phyloP scores from a whole-genome alignment of 176 grass and related monocot genomes.

The Oryza punctata region DNA sequence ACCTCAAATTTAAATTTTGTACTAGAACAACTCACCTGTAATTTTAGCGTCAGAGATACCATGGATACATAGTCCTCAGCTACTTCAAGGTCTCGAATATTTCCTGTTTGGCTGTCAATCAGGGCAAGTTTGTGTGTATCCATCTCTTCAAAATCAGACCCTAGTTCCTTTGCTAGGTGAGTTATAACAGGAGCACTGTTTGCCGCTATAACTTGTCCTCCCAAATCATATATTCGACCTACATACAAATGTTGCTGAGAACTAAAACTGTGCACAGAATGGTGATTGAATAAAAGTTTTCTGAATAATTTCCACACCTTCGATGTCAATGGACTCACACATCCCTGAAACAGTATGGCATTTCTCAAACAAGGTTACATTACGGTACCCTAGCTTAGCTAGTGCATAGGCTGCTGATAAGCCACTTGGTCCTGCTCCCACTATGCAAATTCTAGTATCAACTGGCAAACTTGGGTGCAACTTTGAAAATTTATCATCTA shows the following conservation, averaged over 20 bases:
- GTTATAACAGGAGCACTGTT: constrained; percentile 79
- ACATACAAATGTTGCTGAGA: constrained; percentile 19
- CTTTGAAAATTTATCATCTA: constrained; percentile 61
- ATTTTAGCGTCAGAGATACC: constrained; percentile 62
- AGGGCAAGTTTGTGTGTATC: constrained; percentile 75
- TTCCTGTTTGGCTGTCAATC: constrained; percentile 64
- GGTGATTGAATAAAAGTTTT: neutral
- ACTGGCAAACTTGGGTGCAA: constrained; percentile 64
- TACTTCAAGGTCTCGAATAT: constrained; percentile 65
- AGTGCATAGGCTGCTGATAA: constrained; percentile 68
- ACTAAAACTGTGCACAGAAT: constrained; percentile 6
- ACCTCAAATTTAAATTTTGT: constrained; percentile 22
- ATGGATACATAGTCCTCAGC: constrained; percentile 78
- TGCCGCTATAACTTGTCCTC: constrained; percentile 84
- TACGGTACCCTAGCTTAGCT: constrained; percentile 68
- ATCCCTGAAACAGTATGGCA: constrained; percentile 63
- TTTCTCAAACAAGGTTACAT: constrained; percentile 74
- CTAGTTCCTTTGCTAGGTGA: constrained; percentile 73
- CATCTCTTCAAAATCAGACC: constrained; percentile 77
- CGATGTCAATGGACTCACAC: constrained; percentile 70
- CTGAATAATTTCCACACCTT: constrained; percentile 41
- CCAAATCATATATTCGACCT: constrained; percentile 73
- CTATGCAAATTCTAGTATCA: constrained; percentile 59
- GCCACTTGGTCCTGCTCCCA: constrained; percentile 68
- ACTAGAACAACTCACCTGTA: constrained; percentile 48